Evolutionary conservation across 768 basidiomycete genomes (phyloP).

Genomic region (Mycena amicta): DNA sequence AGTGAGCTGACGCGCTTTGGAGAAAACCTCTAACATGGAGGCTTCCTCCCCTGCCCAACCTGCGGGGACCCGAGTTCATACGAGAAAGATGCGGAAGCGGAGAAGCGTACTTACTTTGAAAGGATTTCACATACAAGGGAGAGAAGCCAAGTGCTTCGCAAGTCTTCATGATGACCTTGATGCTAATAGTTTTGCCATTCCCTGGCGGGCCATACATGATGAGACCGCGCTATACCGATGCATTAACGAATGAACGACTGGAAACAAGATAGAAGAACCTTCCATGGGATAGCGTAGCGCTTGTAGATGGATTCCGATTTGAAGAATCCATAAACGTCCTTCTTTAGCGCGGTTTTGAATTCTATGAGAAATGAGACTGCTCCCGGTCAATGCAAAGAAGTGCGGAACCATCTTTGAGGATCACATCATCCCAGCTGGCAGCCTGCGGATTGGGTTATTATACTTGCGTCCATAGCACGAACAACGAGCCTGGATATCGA

Average conservation of each 20-base stretch:
- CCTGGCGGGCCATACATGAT: constrained; percentile 87
- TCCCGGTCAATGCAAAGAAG: not conserved
- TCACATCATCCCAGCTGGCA: constrained; percentile 74
- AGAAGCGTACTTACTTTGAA: constrained; percentile 54
- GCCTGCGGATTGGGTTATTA: too few species aligned
- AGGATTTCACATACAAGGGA: constrained; percentile 82
- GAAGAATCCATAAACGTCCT: constrained; percentile 82
- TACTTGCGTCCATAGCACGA: too few species aligned
- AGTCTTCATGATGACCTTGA: constrained; percentile 82
- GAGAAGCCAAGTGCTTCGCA: constrained; percentile 62
- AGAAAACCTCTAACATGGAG: constrained; percentile 68
- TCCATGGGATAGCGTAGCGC: constrained; percentile 80
- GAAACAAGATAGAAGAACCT: constrained; percentile 43
- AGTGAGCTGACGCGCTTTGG: constrained; percentile 67
- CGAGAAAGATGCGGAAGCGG: not conserved
- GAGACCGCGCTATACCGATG: constrained; percentile 61
- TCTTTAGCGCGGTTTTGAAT: constrained; percentile 68
- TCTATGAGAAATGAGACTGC: constrained; percentile 20
- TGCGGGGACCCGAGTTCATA: constrained; percentile 28
- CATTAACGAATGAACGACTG: not conserved
- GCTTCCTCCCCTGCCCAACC: constrained; percentile 64
- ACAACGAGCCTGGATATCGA: constrained; percentile 57
- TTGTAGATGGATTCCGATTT: constrained; percentile 73
- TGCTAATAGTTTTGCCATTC: constrained; percentile 82
- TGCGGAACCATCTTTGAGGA: constrained; percentile 53